phyloP scores from a whole-genome alignment of 129 eudicot genomes.

The Rutidosis leptorrhynchoides region DNA sequence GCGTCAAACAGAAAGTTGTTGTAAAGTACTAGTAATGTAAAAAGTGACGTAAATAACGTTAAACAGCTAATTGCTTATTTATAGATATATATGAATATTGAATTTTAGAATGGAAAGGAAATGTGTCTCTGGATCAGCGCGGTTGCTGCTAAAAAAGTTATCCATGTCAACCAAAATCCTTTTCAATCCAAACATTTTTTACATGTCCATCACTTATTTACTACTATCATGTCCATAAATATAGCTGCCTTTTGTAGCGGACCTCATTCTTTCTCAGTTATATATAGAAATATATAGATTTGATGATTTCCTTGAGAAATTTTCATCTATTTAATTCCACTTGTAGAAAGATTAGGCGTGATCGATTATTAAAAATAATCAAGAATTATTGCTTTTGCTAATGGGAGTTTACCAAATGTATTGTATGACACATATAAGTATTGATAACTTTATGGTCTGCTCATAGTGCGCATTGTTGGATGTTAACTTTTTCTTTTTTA shows the following conservation, averaged over 20 bases:
- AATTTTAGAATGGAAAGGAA: neutral
- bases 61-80: neutral
- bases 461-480: slow-evolving; percentile 22
- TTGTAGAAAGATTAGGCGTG: slow-evolving; percentile 36
- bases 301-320: slow-evolving; percentile 31
- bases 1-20: too few species aligned
- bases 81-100: too few species aligned
- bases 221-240: slow-evolving; percentile 15
- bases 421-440: slow-evolving; percentile 16
- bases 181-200: neutral
- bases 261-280: slow-evolving; percentile 8
- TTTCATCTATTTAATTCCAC: slow-evolving; percentile 9
- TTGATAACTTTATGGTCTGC: slow-evolving; percentile 21
- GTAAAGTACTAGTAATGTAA: neutral
- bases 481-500: slow-evolving; percentile 19
- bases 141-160: neutral
- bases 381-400: slow-evolving; percentile 23
- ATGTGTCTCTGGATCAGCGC: neutral
- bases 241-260: slow-evolving; percentile 20
- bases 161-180: neutral
- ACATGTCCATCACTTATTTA: neutral
- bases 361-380: slow-evolving; percentile 19
- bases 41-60: neutral
- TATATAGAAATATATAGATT: slow-evolving; percentile 8
- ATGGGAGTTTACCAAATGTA: slow-evolving; percentile 31